Base-by-base conservation (phyloP, 306 rosid species). In the Vicia faba region DNA sequence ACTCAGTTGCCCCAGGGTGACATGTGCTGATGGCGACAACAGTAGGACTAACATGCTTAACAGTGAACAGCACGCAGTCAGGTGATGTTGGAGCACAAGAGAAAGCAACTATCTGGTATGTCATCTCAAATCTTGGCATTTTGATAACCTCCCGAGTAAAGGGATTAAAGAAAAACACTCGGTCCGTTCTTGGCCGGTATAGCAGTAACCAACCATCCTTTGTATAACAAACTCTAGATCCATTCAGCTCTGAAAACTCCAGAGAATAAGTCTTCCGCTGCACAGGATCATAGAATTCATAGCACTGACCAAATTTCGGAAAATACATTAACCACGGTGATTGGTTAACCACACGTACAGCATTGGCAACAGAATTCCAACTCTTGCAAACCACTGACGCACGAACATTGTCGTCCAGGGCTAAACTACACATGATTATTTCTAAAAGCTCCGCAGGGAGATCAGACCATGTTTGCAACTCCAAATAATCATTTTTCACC, bases 191-290 rank as follows among this genome's bases (percentile, higher is more conserved):
- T n/a, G 91, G 87, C 38, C 79, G 80, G 79, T 82, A 90, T 19
- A 90, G 82, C 74, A 90, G 77, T 56, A 90, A 70, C 95, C 96
- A 90, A 70, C 97, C 88, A 77, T 88, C 97, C 82, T 86, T 87
- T 4, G 92, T 81, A 63, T 87, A 87, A 76, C 97, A 90, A 58
- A 87, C 85, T 66, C 95, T 82, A 28, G 92, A 82, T 51, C 89
- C 88, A 73, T 23, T 77, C 79, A 90, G 84, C 82, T 90, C 92
- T 16, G 92, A 87, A 57, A 90, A 78, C 78, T 84, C 84, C 8
- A 85, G 29, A 36, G 81, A 82, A 51, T 87, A 72, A 16, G 82
- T 77, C 77, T 75, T 85, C 18, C 95, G 88, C 41, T 69, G 79
- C 12, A 80, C 85, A 39, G 97, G 96, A 46, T 90, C 92, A 79